These are phyloP conservation scores for Corymbia calophylla DNA, from an alignment of 441 rosid genomes.

Conservation along the genomic window DNA sequence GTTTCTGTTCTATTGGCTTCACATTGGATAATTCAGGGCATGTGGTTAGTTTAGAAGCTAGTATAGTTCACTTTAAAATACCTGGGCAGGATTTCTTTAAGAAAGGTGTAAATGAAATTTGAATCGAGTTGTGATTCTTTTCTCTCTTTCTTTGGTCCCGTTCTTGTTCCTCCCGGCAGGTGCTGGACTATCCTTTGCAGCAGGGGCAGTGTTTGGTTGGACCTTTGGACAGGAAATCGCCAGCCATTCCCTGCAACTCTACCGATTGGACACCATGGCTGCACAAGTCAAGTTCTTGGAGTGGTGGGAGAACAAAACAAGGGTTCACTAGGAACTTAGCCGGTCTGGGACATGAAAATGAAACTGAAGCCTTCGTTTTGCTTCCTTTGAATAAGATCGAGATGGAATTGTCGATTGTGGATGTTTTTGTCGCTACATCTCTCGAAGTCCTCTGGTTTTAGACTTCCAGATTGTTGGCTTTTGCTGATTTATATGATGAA, in stretches of 20 bases:
- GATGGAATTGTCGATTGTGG: not conserved
- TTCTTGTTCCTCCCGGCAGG: slow-evolving; percentile 29
- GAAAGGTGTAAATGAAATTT: not conserved
- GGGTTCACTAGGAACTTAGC: slow-evolving; percentile 8
- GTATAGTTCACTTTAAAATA: not conserved
- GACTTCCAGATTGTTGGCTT: not conserved
- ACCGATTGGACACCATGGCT: slow-evolving; percentile 74
- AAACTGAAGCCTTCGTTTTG: not conserved
- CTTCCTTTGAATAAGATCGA: not conserved
- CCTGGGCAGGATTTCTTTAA: not conserved
- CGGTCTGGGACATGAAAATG: not conserved
- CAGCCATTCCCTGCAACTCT: slow-evolving; percentile 65
- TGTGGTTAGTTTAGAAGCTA: not conserved
- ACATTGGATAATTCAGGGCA: not conserved
- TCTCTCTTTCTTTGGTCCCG: not conserved
- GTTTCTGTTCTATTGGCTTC: not conserved
- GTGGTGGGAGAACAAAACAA: slow-evolving; percentile 68
- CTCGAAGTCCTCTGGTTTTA: not conserved
- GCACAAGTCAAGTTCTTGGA: slow-evolving; percentile 88
- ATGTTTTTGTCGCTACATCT: not conserved
- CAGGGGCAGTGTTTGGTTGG: slow-evolving; percentile 84
- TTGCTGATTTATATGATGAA: not conserved
- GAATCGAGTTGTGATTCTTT: not conserved
- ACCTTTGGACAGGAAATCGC: slow-evolving; percentile 83
- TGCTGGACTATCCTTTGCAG: slow-evolving; percentile 67